Evolutionary conservation across 148 eudicot genomes (phyloP).

Genomic region (Dysphania ambrosioides): DNA sequence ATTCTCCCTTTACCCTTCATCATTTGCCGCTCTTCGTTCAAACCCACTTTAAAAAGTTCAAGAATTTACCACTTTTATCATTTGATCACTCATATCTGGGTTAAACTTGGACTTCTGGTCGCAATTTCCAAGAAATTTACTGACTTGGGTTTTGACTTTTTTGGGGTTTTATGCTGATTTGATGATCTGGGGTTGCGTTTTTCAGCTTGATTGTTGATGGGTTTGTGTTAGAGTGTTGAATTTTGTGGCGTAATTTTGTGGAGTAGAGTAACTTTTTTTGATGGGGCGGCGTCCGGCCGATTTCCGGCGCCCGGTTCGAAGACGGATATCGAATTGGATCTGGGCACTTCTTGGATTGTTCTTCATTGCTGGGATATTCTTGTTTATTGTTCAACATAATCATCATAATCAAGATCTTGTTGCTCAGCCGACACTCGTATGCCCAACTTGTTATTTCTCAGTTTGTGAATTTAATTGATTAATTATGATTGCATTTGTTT

Average conservation of each 20-base stretch:
- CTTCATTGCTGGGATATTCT: constrained; percentile 49
- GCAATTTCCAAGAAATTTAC: constrained; percentile 1
- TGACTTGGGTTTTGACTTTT: constrained; percentile 23
- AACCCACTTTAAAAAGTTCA: background rate
- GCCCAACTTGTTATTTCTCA: background rate
- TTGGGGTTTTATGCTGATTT: constrained; percentile 1
- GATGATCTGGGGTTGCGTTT: background rate
- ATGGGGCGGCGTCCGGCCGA: constrained; percentile 88
- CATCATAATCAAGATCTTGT: constrained; percentile 50
- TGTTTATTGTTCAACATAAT: constrained; percentile 66
- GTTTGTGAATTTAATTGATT: background rate
- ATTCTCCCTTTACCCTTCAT: background rate
- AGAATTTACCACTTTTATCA: background rate
- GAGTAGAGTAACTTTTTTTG: too few relatives aligned
- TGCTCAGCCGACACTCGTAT: constrained; percentile 47
- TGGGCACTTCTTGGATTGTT: constrained; percentile 60
- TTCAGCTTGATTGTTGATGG: constrained; percentile 8
- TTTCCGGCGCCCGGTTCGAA: constrained; percentile 77
- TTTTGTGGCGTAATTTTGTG: constrained; percentile 1
- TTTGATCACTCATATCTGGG: background rate
- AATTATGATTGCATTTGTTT: background rate
- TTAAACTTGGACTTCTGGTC: too few relatives aligned
- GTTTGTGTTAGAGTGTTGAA: constrained; percentile 10
- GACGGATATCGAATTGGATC: constrained; percentile 72
- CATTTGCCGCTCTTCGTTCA: background rate